Evolutionary conservation across 148 eudicot genomes (phyloP).

Genomic region (Arctostaphylos glauca): DNA sequence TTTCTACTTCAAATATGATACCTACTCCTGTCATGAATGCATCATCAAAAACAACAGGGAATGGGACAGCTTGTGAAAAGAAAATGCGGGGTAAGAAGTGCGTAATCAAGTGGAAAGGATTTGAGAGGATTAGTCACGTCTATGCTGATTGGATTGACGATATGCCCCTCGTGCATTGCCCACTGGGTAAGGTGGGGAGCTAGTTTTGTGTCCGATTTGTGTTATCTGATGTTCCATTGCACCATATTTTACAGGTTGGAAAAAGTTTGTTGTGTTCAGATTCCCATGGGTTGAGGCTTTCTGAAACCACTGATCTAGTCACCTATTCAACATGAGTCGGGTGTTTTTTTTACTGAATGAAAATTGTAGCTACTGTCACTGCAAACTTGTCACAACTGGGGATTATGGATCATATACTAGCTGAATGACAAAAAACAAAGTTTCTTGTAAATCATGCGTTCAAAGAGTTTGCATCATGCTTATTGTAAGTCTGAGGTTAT

Average conservation of each 20-base stretch:
- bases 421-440: neutral
- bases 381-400: neutral
- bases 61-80: slow-evolving; percentile 11
- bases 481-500: neutral
- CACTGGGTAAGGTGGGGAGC: slow-evolving; percentile 9
- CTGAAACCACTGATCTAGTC: neutral
- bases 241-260: slow-evolving; percentile 14
- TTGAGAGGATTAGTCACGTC: slow-evolving; percentile 25
- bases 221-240: neutral
- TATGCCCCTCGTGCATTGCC: slow-evolving; percentile 12
- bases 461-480: neutral
- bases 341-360: neutral
- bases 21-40: slow-evolving; percentile 7
- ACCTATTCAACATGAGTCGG: neutral
- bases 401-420: neutral
- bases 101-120: slow-evolving; percentile 21
- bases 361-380: neutral
- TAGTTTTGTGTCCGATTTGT: neutral
- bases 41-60: neutral
- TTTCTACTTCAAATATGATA: slow-evolving; percentile 3
- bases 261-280: neutral
- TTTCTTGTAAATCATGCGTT: neutral
- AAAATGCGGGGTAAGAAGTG: slow-evolving; percentile 6
- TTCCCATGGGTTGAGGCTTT: neutral
- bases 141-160: slow-evolving; percentile 44